These are phyloP conservation scores for Bruguiera gymnorhiza DNA, from an alignment of 345 rosid species.

Conservation along the genomic window DNA sequence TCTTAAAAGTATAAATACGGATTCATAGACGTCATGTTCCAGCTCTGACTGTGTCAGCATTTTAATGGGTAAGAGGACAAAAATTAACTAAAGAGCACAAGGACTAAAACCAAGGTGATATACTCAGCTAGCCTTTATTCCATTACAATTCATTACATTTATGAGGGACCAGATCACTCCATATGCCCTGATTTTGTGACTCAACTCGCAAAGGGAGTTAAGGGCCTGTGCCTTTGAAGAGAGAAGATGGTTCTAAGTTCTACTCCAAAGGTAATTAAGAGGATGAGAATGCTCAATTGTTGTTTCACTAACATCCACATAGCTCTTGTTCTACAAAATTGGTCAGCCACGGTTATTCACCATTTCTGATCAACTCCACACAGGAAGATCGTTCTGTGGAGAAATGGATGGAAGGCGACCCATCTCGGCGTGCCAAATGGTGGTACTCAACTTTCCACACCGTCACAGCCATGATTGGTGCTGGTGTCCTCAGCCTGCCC, in stretches of 20 bases:
- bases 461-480: constrained; percentile 97
- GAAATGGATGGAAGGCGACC: constrained; percentile 62
- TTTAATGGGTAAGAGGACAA: neutral
- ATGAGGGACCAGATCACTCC: constrained; percentile 13
- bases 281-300: neutral
- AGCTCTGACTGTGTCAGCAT: neutral
- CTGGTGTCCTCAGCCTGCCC: constrained; percentile 92
- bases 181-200: constrained; percentile 13
- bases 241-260: constrained; percentile 57
- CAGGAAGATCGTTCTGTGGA: constrained; percentile 47
- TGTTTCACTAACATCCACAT: neutral
- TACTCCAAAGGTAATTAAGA: constrained; percentile 41
- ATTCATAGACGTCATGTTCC: neutral
- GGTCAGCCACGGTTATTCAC: neutral
- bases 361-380: constrained; percentile 1
- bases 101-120: neutral
- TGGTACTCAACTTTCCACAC: constrained; percentile 94
- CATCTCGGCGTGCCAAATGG: constrained; percentile 81
- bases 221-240: constrained; percentile 5
- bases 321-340: neutral
- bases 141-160: neutral
- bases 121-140: constrained; percentile 6
- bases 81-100: neutral
- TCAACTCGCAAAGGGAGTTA: constrained; percentile 10
- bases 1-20: neutral